Conservation (phyloP, 495 filamentous ascomycete genomes). For the Choiromyces venosus region DNA sequence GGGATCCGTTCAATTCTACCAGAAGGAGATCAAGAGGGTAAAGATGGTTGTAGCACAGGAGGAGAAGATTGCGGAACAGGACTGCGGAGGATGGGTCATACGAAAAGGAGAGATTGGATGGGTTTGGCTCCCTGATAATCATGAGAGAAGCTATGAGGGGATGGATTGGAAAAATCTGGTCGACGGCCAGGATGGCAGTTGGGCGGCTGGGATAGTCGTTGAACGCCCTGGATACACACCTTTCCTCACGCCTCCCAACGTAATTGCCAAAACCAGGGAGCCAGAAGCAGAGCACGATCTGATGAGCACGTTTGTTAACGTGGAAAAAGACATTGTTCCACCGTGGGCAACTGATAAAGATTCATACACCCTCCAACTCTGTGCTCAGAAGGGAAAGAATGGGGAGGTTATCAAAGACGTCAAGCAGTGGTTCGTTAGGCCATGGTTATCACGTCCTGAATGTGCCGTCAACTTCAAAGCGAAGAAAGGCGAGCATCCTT, state of each 20-base stretch:
- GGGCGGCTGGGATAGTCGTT: constrained; percentile 30
- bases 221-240: constrained; percentile 29
- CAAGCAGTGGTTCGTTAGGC: constrained; percentile 26
- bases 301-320: constrained; percentile 18
- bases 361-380: constrained; percentile 29
- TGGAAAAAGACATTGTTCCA: constrained; percentile 26
- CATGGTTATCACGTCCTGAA: constrained; percentile 33
- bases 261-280: background rate
- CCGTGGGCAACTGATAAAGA: constrained; percentile 18
- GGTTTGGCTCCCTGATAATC: constrained; percentile 36
- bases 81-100: constrained; percentile 36
- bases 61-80: constrained; percentile 37
- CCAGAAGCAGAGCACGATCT: background rate
- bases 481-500: constrained; percentile 26
- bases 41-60: constrained; percentile 18
- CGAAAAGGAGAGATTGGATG: constrained; percentile 39
- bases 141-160: constrained; percentile 19
- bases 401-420: constrained; percentile 20
- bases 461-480: constrained; percentile 3
- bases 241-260: constrained; percentile 22
- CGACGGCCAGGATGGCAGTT: constrained; percentile 28
- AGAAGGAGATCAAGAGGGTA: background rate
- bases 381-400: constrained; percentile 14
- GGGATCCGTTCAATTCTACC: background rate
- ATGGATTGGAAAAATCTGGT: constrained; percentile 15